These are phyloP conservation scores for Fraxinus americana DNA, from an alignment of 257 asterid genomes.

Conservation along the genomic window DNA sequence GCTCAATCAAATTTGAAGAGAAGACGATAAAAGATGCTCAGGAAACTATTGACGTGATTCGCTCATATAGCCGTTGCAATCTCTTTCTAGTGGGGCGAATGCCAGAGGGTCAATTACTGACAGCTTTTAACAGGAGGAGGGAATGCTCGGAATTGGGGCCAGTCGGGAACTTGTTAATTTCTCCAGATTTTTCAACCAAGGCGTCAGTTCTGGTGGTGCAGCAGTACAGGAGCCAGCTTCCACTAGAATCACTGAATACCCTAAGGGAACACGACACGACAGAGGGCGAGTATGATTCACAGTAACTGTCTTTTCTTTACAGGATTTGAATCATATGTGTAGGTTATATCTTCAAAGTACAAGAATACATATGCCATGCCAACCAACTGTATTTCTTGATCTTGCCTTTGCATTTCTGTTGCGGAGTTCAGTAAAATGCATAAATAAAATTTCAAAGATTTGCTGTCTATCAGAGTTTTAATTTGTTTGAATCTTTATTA, in stretches of 20 bases:
- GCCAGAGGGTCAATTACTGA: conserved; percentile 55
- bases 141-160: conserved; percentile 76
- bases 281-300: conserved; percentile 27
- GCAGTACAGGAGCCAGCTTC: conserved; percentile 51
- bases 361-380: background rate
- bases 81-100: conserved; percentile 57
- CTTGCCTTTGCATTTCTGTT: background rate
- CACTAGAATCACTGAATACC: conserved; percentile 40
- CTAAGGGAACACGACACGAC: conserved; percentile 39
- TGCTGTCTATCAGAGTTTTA: background rate
- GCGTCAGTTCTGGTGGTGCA: conserved; percentile 73
- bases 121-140: conserved; percentile 35
- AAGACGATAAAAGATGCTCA: conserved; percentile 28
- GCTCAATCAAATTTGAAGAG: conserved; percentile 55
- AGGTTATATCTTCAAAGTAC: background rate
- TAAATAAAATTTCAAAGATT: background rate
- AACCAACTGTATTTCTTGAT: background rate
- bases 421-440: background rate
- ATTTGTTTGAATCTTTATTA: too few relatives aligned
- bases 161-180: conserved; percentile 54
- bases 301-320: background rate
- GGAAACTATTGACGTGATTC: conserved; percentile 37
- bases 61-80: conserved; percentile 42
- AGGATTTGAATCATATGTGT: background rate
- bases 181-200: conserved; percentile 41